phyloP scores from a whole-genome alignment of 768 basidiomycete species.

The Fomitopsis pulvina region DNA sequence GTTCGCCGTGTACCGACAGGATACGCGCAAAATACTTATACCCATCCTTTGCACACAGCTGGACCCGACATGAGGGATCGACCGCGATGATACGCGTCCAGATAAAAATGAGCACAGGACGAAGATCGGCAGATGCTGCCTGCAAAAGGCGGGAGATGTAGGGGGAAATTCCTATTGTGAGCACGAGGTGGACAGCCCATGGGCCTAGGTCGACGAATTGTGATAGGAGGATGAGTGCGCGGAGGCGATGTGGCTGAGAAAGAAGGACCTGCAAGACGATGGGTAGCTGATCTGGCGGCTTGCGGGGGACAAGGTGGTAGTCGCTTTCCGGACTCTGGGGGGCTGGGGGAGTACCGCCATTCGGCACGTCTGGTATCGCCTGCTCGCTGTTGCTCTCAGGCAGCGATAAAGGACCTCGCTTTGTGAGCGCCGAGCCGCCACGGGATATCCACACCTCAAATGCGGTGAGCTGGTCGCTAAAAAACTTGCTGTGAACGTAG shows the following conservation, averaged over 20 bases:
- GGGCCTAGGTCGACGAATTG: constrained; percentile 98
- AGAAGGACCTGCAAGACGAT: constrained; percentile 96
- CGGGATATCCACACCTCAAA: constrained; percentile 98
- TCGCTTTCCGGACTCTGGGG: constrained; percentile 13
- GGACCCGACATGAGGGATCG: constrained; percentile 88
- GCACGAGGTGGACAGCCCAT: constrained; percentile 95
- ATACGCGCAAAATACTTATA: constrained; percentile 85
- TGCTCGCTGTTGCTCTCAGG: constrained; percentile 38
- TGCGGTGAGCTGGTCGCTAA: constrained; percentile 92
- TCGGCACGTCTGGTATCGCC: constrained; percentile 10
- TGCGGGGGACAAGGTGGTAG: constrained; percentile 68
- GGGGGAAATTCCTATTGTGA: constrained; percentile 97
- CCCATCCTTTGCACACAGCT: constrained; percentile 76
- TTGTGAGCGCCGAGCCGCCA: constrained; percentile 80
- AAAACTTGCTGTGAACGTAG: constrained; percentile 87
- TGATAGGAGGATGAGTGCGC: constrained; percentile 91
- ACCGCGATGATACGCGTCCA: constrained; percentile 98
- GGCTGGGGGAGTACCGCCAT: constrained; percentile 19
- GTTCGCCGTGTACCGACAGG: constrained; percentile 60
- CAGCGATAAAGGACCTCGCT: constrained; percentile 67
- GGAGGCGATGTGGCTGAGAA: constrained; percentile 91
- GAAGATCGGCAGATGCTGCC: constrained; percentile 90
- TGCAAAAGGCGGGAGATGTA: constrained; percentile 96
- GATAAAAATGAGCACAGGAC: constrained; percentile 96
- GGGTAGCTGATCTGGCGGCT: constrained; percentile 94